A percentile compares a stretch with the other conserved stretches of the same genome.
Evolutionary conservation across 768 basidiomycete species (phyloP).

Genomic region (Russula lepida): DNA sequence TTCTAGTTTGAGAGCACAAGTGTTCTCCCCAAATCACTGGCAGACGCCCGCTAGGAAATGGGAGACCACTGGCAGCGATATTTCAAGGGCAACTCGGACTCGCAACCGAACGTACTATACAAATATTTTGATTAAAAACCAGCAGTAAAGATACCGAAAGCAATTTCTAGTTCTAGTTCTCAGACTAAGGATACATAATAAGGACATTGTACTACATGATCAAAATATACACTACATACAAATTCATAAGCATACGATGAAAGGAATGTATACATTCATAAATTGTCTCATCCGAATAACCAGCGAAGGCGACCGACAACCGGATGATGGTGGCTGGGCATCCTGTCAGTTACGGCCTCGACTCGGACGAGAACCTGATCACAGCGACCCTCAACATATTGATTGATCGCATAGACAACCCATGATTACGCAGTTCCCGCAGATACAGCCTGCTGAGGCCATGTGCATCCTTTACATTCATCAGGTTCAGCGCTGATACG

Average conservation of each 20-base stretch:
- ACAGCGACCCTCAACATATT: conserved; percentile 12
- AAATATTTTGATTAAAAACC: not conserved
- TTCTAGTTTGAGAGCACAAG: too few relatives aligned
- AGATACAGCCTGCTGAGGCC: conserved; percentile 7
- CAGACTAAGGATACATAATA: conserved; percentile 2
- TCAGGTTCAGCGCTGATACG: not conserved
- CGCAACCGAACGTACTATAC: not conserved
- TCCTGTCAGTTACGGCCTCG: not conserved
- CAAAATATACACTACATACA: not conserved
- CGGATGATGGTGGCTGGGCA: not conserved
- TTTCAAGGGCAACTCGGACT: not conserved
- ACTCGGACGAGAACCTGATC: conserved; percentile 12
- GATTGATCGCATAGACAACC: not conserved
- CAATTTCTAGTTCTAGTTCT: not conserved
- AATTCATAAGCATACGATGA: not conserved
- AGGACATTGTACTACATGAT: conserved; percentile 3
- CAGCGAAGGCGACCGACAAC: not conserved
- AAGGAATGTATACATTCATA: not conserved
- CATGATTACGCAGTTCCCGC: conserved; percentile 1
- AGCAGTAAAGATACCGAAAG: not conserved
- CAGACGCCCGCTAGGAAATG: not conserved
- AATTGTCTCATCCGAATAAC: not conserved
- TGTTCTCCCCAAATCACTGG: too few relatives aligned
- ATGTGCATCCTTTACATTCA: conserved; percentile 10
- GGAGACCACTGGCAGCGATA: too few relatives aligned